Evolutionary conservation across 2,329 filamentous ascomycete genomes (phyloP).

Genomic region (Dothideomycetes sp.): DNA sequence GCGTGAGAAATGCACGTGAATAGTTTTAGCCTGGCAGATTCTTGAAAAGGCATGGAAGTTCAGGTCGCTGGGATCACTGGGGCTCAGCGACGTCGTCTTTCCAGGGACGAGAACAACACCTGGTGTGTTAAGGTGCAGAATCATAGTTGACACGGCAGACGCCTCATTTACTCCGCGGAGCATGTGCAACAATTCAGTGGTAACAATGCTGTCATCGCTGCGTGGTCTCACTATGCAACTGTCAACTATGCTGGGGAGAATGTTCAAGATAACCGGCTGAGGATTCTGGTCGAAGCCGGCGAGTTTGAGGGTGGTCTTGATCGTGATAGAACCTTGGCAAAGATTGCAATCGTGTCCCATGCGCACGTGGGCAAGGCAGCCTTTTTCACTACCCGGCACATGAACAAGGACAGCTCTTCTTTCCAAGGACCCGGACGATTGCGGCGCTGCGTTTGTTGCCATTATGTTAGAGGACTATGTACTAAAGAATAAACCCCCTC

Average conservation of each 20-base stretch:
- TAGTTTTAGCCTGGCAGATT: slow-evolving; percentile 3
- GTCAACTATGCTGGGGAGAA: slow-evolving; percentile 2
- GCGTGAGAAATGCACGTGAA: slow-evolving; percentile 1
- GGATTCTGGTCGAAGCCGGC: neutral
- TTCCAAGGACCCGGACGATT: neutral
- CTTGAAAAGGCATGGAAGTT: neutral
- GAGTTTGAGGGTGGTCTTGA: neutral
- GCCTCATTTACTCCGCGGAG: slow-evolving; percentile 1
- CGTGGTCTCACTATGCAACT: slow-evolving; percentile 1
- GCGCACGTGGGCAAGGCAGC: slow-evolving; percentile 2
- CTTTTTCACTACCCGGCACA: neutral
- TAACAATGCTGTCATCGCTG: slow-evolving; percentile 4
- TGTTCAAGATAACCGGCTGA: slow-evolving; percentile 1
- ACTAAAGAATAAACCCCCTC: slow-evolving; percentile 5
- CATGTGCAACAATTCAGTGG: slow-evolving; percentile 1
- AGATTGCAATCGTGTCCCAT: neutral
- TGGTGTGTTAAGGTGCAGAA: neutral
- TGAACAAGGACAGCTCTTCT: slow-evolving; percentile 7
- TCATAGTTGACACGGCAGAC: slow-evolving; percentile 2
- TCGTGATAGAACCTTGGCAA: slow-evolving; percentile 1
- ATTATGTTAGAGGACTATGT: neutral
- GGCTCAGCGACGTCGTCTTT: neutral
- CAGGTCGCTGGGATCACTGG: neutral
- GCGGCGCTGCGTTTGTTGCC: neutral
- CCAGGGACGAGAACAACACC: slow-evolving; percentile 3